Evolutionary conservation across 257 asterid species (phyloP).

Genomic region (Solanum ossicruentum): DNA sequence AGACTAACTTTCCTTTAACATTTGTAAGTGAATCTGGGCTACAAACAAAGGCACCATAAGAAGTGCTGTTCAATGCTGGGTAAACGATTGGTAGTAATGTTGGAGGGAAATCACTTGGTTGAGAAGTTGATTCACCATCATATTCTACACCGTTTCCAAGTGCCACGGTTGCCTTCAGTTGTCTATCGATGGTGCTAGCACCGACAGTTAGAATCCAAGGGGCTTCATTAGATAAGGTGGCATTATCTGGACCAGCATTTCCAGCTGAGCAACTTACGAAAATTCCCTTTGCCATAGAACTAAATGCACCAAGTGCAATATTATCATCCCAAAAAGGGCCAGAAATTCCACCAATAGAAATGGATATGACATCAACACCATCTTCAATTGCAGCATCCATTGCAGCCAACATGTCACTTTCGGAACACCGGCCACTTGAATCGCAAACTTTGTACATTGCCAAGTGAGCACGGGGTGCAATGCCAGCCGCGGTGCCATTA

Average conservation of each 20-base stretch:
- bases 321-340: not conserved
- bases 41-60: not conserved
- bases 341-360: constrained; percentile 4
- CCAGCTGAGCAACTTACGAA: constrained; percentile 5
- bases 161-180: not conserved
- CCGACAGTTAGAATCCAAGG: constrained; percentile 9
- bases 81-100: not conserved
- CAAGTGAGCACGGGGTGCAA: constrained; percentile 6
- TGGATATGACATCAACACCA: constrained; percentile 5
- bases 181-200: constrained; percentile 6
- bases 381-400: constrained; percentile 8
- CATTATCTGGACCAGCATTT: not conserved
- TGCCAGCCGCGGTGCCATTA: not conserved
- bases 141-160: not conserved
- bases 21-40: not conserved
- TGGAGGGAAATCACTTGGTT: not conserved
- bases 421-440: not conserved
- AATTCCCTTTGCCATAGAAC: constrained; percentile 5
- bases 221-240: constrained; percentile 1
- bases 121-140: constrained; percentile 1
- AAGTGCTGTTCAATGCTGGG: not conserved
- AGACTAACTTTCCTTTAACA: constrained; percentile 10
- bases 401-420: not conserved
- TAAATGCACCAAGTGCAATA: not conserved
- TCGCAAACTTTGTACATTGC: constrained; percentile 2